Evolutionary conservation across 2,329 filamentous ascomycete species (phyloP).

Genomic region (Drechslerella dactyloides): DNA sequence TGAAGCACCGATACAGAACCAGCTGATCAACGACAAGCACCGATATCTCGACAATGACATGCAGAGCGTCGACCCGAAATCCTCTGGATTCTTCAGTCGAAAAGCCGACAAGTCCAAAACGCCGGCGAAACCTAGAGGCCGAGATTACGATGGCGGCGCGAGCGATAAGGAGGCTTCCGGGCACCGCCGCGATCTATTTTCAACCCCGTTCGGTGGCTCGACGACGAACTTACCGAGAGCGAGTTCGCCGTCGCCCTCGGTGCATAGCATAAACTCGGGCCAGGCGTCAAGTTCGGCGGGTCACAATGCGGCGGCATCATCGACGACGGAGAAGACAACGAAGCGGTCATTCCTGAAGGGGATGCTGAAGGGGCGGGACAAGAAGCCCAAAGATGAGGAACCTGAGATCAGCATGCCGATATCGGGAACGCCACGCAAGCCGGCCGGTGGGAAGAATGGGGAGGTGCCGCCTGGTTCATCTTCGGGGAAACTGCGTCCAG

Average conservation of each 20-base stretch:
- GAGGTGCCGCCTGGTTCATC: slow-evolving; percentile 22
- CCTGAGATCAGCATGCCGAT: slow-evolving; percentile 17
- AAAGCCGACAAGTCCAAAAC: slow-evolving; percentile 67
- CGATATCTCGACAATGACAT: slow-evolving; percentile 64
- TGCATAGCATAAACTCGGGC: slow-evolving; percentile 46
- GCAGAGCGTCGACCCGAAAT: slow-evolving; percentile 61
- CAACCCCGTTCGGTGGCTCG: slow-evolving; percentile 40
- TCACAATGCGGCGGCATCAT: slow-evolving; percentile 22
- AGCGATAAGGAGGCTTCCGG: slow-evolving; percentile 53
- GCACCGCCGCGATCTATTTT: slow-evolving; percentile 42
- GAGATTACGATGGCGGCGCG: slow-evolving; percentile 71
- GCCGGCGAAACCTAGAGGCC: slow-evolving; percentile 66
- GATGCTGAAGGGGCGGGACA: slow-evolving; percentile 40
- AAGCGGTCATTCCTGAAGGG: slow-evolving; percentile 52
- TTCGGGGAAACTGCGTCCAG: slow-evolving; percentile 26
- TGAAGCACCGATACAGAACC: slow-evolving; percentile 76
- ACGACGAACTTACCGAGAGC: slow-evolving; percentile 42
- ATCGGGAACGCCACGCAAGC: slow-evolving; percentile 23
- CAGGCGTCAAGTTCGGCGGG: slow-evolving; percentile 35
- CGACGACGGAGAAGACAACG: slow-evolving; percentile 42
- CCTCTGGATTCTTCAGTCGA: slow-evolving; percentile 69
- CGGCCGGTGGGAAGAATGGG: slow-evolving; percentile 25
- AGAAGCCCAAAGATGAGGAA: slow-evolving; percentile 43
- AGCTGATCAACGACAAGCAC: slow-evolving; percentile 72
- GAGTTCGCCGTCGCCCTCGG: slow-evolving; percentile 41